Evolutionary conservation across 2,329 filamentous ascomycete species (phyloP).

Genomic region (Ophiostoma angusticollis): DNA sequence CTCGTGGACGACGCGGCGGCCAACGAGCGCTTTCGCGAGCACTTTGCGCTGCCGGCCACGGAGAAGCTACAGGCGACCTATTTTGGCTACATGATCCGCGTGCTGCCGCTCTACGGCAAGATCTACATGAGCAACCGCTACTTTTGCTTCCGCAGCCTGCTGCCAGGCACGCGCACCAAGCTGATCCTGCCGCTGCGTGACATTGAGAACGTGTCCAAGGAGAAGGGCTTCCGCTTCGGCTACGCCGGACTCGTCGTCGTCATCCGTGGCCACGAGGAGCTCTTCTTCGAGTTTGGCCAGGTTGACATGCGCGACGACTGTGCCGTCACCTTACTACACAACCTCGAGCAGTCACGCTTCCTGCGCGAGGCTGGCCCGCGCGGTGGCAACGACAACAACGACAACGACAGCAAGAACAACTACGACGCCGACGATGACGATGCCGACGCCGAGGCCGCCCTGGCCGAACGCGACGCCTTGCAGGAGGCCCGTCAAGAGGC

Average conservation of each 20-base stretch:
- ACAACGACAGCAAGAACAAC: no score
- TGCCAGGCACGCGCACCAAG: constrained; percentile 84
- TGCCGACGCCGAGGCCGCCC: constrained; percentile 59
- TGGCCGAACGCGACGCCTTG: constrained; percentile 68
- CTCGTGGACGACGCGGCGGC: constrained; percentile 34
- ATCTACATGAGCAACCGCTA: constrained; percentile 82
- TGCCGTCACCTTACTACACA: constrained; percentile 64
- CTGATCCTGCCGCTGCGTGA: constrained; percentile 82
- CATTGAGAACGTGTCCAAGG: constrained; percentile 85
- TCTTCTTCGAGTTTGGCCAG: constrained; percentile 87
- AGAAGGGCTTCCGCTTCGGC: constrained; percentile 85
- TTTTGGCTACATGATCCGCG: constrained; percentile 81
- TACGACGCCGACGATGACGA: constrained; percentile 55
- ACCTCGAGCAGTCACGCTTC: constrained; percentile 58
- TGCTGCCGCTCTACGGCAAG: constrained; percentile 87
- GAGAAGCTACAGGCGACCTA: constrained; percentile 82
- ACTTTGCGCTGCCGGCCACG: constrained; percentile 76
- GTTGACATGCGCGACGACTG: constrained; percentile 78
- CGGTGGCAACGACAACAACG: constrained; percentile 54
- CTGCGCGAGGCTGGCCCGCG: constrained; percentile 57
- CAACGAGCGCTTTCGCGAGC: constrained; percentile 72
- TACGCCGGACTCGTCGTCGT: constrained; percentile 87
- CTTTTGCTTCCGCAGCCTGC: constrained; percentile 84
- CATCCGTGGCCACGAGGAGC: constrained; percentile 83
- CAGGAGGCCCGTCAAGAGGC: constrained; percentile 54